phyloP scores from a whole-genome alignment of 2,329 filamentous ascomycete species.

The Fusarium armeniacum region DNA sequence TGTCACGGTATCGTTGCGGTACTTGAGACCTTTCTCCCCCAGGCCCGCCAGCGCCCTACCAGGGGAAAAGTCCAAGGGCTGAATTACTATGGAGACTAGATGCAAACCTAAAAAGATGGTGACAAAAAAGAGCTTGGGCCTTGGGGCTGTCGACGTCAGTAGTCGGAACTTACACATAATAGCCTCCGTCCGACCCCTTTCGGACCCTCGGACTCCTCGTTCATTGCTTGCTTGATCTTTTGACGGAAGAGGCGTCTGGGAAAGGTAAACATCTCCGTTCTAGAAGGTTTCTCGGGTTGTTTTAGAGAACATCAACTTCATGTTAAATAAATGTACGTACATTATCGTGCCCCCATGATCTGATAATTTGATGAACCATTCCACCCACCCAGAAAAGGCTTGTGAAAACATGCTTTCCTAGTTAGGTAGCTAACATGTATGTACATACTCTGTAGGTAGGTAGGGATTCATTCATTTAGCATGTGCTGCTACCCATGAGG shows the following conservation, averaged over 20 bases:
- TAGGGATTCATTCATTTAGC: slow-evolving; percentile 16
- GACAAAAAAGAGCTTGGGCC: not conserved
- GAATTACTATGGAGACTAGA: slow-evolving; percentile 12
- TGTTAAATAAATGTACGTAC: not conserved
- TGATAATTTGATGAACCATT: not conserved
- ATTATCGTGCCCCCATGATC: slow-evolving; percentile 12
- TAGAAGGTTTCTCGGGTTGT: slow-evolving; percentile 32
- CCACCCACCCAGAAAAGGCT: not conserved
- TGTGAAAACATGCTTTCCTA: slow-evolving; percentile 26
- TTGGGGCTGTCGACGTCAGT: slow-evolving; percentile 18
- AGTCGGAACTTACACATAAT: slow-evolving; percentile 36
- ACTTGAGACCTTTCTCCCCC: not conserved
- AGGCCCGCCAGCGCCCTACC: slow-evolving; percentile 17
- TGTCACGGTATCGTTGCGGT: not conserved
- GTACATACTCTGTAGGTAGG: not conserved
- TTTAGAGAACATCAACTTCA: not conserved
- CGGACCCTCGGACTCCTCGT: slow-evolving; percentile 5
- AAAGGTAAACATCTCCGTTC: slow-evolving; percentile 41
- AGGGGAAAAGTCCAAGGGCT: slow-evolving; percentile 32
- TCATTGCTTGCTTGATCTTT: not conserved
- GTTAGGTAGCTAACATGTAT: slow-evolving; percentile 7
- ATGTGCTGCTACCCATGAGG: slow-evolving; percentile 7
- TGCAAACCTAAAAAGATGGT: slow-evolving; percentile 1
- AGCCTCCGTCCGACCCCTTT: slow-evolving; percentile 26
- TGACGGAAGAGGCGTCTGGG: slow-evolving; percentile 7